phyloP scores from a whole-genome alignment of 2,329 filamentous ascomycete species.

The Fusarium albidum region DNA sequence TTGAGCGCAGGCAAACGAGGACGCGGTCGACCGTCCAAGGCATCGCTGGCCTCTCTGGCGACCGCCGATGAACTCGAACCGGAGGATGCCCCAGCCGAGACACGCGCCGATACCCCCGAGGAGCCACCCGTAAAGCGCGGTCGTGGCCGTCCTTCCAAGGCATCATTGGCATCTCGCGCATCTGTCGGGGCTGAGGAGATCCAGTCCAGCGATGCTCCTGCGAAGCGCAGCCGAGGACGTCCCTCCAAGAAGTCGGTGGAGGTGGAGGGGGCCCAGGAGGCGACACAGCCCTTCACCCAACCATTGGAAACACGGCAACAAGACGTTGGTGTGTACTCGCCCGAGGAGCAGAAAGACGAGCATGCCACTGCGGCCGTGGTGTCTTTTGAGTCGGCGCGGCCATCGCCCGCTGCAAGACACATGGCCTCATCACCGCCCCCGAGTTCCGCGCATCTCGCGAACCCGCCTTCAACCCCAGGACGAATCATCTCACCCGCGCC shows the following conservation, averaged over 20 bases:
- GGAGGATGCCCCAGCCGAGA: constrained; percentile 28
- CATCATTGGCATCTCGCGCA: constrained; percentile 38
- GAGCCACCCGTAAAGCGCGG: constrained; percentile 39
- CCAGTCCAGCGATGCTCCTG: constrained; percentile 30
- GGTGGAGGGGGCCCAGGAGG: constrained; percentile 31
- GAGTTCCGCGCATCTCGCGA: constrained; percentile 25
- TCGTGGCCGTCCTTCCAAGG: constrained; percentile 45
- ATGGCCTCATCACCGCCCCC: constrained; percentile 33
- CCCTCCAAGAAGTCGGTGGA: constrained; percentile 44
- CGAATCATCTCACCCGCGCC: constrained; percentile 53
- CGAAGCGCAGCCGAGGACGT: constrained; percentile 43
- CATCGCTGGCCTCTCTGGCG: constrained; percentile 41
- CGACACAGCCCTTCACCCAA: constrained; percentile 23
- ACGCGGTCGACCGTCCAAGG: constrained; percentile 43
- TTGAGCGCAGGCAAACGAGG: constrained; percentile 35
- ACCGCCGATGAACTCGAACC: constrained; percentile 38
- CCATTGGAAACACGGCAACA: constrained; percentile 23
- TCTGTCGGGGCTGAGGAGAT: constrained; percentile 35
- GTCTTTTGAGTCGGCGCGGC: constrained; percentile 30
- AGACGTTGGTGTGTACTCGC: constrained; percentile 25
- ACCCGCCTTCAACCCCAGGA: constrained; percentile 54
- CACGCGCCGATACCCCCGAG: constrained; percentile 8
- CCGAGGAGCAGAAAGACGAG: constrained; percentile 24
- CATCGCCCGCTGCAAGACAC: constrained; percentile 18
- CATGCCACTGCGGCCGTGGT: constrained; percentile 20